phyloP scores from a whole-genome alignment of 768 basidiomycete species.

The Mycena rosella region DNA sequence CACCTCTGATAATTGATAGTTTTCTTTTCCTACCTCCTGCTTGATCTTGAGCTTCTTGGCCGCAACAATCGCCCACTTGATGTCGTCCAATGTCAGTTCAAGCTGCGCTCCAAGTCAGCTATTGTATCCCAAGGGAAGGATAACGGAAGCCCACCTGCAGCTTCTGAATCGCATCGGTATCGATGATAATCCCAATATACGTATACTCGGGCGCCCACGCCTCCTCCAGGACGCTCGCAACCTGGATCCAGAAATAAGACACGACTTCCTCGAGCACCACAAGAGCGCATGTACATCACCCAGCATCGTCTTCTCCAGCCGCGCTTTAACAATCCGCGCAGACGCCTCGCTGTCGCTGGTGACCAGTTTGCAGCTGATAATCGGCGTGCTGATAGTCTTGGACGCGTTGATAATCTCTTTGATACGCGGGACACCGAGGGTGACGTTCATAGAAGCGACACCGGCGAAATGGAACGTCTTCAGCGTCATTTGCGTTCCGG shows the following conservation, averaged over 20 bases:
- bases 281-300: conserved; percentile 80
- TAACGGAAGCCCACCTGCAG: conserved; percentile 71
- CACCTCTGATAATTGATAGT: neutral
- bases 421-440: conserved; percentile 99
- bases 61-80: conserved; percentile 91
- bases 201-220: conserved; percentile 95
- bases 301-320: conserved; percentile 93
- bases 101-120: conserved; percentile 61
- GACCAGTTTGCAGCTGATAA: conserved; percentile 96
- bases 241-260: conserved; percentile 64
- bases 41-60: conserved; percentile 94
- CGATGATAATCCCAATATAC: conserved; percentile 93
- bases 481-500: conserved; percentile 99
- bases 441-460: conserved; percentile 99
- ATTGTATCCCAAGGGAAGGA: neutral
- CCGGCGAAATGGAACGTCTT: conserved; percentile 99
- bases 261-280: neutral
- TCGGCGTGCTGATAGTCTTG: conserved; percentile 97
- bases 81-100: conserved; percentile 91
- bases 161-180: conserved; percentile 87
- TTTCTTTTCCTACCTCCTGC: conserved; percentile 69
- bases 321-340: conserved; percentile 96
- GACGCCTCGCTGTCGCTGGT: conserved; percentile 90
- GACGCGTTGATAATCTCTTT: conserved; percentile 99
- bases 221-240: conserved; percentile 94